A percentile compares a stretch with the other conserved stretches of the same genome.
These are phyloP conservation scores for Calonectria honghensis DNA, from an alignment of 2,329 filamentous ascomycete species.

Conservation along the genomic window DNA sequence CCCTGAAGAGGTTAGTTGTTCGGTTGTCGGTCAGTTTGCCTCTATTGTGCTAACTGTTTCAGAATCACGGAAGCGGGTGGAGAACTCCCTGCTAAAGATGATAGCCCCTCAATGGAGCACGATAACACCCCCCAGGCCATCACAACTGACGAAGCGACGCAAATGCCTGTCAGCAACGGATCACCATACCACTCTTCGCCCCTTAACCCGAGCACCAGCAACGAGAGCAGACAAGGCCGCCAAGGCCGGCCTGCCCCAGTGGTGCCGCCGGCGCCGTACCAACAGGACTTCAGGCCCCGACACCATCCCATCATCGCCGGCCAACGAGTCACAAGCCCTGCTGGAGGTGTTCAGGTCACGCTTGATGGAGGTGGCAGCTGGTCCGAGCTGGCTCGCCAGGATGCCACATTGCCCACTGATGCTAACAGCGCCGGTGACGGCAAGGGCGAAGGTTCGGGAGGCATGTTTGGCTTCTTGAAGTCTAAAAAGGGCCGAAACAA, in stretches of 20 bases:
- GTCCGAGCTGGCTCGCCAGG: slow-evolving; percentile 92
- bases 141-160: slow-evolving; percentile 70
- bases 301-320: slow-evolving; percentile 74
- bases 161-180: slow-evolving; percentile 59
- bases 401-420: slow-evolving; percentile 82
- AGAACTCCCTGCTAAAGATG: slow-evolving; percentile 36
- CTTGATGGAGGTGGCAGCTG: slow-evolving; percentile 92
- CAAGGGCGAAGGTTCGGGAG: slow-evolving; percentile 77
- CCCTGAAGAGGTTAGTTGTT: slow-evolving; percentile 80
- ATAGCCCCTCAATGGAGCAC: slow-evolving; percentile 39
- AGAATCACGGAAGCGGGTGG: slow-evolving; percentile 62
- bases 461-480: slow-evolving; percentile 92
- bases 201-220: slow-evolving; percentile 53
- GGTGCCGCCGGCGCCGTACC: slow-evolving; percentile 67
- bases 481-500: slow-evolving; percentile 92
- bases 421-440: slow-evolving; percentile 72
- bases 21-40: no score
- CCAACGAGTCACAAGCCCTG: slow-evolving; percentile 83
- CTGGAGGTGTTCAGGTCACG: slow-evolving; percentile 92
- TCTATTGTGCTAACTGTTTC: slow-evolving; percentile 45
- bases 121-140: slow-evolving; percentile 65
- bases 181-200: slow-evolving; percentile 50
- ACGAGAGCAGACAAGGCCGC: slow-evolving; percentile 53
- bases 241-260: slow-evolving; percentile 60
- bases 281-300: slow-evolving; percentile 66